Conservation (phyloP, 352 stramenopile genomes). For the Phytopythium ostracodes region DNA sequence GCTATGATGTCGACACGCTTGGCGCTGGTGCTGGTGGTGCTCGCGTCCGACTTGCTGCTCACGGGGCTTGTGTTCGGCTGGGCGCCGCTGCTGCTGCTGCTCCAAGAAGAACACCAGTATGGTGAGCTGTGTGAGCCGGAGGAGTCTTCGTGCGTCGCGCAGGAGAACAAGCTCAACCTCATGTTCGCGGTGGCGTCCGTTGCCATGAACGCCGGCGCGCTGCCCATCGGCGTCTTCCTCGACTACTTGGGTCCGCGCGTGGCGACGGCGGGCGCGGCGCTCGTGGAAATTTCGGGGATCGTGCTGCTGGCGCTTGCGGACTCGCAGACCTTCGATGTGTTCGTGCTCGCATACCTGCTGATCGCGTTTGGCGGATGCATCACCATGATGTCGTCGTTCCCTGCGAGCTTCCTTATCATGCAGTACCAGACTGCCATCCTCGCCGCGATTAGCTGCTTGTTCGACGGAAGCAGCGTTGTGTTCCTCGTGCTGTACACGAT, state of each 20-base stretch:
- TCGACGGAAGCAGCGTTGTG: slow-evolving; percentile 69
- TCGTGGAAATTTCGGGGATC: slow-evolving; percentile 67
- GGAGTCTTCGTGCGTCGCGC: slow-evolving; percentile 41
- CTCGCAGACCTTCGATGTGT: slow-evolving; percentile 70
- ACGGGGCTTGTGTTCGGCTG: slow-evolving; percentile 86
- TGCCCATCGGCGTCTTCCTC: slow-evolving; percentile 79
- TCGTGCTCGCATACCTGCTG: slow-evolving; percentile 64
- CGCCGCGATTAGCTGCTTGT: slow-evolving; percentile 72
- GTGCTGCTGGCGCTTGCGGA: slow-evolving; percentile 71
- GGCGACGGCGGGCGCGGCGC: slow-evolving; percentile 38
- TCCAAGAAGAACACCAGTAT: slow-evolving; percentile 82
- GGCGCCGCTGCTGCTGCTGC: slow-evolving; percentile 79
- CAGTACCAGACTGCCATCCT: slow-evolving; percentile 75
- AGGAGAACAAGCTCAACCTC: slow-evolving; percentile 87
- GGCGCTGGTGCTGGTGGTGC: slow-evolving; percentile 63
- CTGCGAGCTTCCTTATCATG: slow-evolving; percentile 68
- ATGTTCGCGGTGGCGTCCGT: slow-evolving; percentile 81
- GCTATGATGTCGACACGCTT: slow-evolving; percentile 39
- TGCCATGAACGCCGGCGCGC: slow-evolving; percentile 66
- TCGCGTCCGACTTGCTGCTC: slow-evolving; percentile 78
- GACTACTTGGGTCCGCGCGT: slow-evolving; percentile 64
- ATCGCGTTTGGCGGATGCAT: slow-evolving; percentile 69
- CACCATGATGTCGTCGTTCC: slow-evolving; percentile 81
- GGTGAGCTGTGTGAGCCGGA: slow-evolving; percentile 51
- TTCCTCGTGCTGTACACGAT: slow-evolving; percentile 67